Evolutionary conservation across 805 yeast genomes (phyloP).

Genomic region (Ascoidea asiatica): DNA sequence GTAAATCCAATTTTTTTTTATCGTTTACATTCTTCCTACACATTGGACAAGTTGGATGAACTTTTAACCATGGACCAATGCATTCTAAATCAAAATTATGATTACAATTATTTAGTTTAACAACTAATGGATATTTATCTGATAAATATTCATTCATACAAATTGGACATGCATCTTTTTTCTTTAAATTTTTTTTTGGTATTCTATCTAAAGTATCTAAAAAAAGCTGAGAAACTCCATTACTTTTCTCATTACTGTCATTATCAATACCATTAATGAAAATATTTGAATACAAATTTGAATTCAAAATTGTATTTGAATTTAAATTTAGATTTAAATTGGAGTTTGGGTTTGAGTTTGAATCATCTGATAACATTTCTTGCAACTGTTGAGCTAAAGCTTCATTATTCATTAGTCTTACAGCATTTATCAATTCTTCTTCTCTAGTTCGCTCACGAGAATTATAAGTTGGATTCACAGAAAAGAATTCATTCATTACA

Average conservation of each 20-base stretch:
- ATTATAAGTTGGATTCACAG: slow-evolving; percentile 9
- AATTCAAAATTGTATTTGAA: background rate
- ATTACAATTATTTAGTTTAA: slow-evolving; percentile 58
- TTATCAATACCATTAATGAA: slow-evolving; percentile 16
- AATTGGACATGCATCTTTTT: slow-evolving; percentile 66
- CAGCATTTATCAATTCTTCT: too few species aligned
- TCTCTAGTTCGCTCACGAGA: too few species aligned
- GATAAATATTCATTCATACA: slow-evolving; percentile 63
- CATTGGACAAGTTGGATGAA: slow-evolving; percentile 70
- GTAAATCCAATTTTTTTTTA: slow-evolving; percentile 23
- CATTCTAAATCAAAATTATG: slow-evolving; percentile 86
- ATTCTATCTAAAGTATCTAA: slow-evolving; percentile 72
- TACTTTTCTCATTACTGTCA: slow-evolving; percentile 13
- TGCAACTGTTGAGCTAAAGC: slow-evolving; percentile 1
- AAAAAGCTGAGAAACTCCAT: slow-evolving; percentile 56
- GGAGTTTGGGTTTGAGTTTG: slow-evolving; percentile 7
- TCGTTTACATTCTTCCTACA: slow-evolving; percentile 63
- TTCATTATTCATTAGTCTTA: too few species aligned
- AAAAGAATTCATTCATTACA: slow-evolving; percentile 10
- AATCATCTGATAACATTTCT: background rate
- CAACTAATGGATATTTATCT: slow-evolving; percentile 71
- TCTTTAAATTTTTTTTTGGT: slow-evolving; percentile 25
- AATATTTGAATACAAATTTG: background rate
- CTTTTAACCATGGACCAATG: slow-evolving; percentile 76
- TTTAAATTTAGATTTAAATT: slow-evolving; percentile 10